phyloP scores from a whole-genome alignment of 345 rosid species.

The Limnanthes douglasii region DNA sequence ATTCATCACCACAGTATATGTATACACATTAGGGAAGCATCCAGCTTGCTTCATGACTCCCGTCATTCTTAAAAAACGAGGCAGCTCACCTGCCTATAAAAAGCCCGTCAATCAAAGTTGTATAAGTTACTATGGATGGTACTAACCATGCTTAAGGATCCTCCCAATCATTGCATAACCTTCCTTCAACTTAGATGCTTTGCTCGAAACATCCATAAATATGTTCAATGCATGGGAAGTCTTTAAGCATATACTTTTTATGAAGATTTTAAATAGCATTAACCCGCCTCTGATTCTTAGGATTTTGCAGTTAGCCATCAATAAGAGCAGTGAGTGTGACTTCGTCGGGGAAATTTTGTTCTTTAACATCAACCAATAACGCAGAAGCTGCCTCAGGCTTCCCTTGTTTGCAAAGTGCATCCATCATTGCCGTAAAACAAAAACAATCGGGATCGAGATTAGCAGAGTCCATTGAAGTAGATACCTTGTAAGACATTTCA shows the following conservation, averaged over 20 bases:
- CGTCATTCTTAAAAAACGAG: constrained; percentile 12
- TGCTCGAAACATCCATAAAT: constrained; percentile 26
- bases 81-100: constrained; percentile 19
- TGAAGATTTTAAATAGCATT: constrained; percentile 18
- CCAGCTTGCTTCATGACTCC: constrained; percentile 25
- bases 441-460: constrained; percentile 19
- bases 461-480: constrained; percentile 16
- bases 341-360: constrained; percentile 25
- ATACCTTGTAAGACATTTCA: constrained; percentile 17
- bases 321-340: constrained; percentile 27
- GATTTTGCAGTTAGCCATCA: constrained; percentile 26
- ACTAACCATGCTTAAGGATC: constrained; percentile 22
- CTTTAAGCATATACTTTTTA: constrained; percentile 9
- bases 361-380: constrained; percentile 23
- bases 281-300: constrained; percentile 18
- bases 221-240: constrained; percentile 27
- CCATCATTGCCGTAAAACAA: constrained; percentile 18
- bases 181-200: constrained; percentile 21
- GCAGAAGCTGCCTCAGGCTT: constrained; percentile 18
- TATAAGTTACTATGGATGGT: constrained; percentile 36
- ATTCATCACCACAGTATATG: constrained; percentile 28
- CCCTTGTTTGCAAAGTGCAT: constrained; percentile 24
- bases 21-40: constrained; percentile 29
- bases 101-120: constrained; percentile 26
- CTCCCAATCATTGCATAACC: constrained; percentile 28